phyloP scores from a whole-genome alignment of 2,329 filamentous ascomycete genomes.

The Neurospora sp. region DNA sequence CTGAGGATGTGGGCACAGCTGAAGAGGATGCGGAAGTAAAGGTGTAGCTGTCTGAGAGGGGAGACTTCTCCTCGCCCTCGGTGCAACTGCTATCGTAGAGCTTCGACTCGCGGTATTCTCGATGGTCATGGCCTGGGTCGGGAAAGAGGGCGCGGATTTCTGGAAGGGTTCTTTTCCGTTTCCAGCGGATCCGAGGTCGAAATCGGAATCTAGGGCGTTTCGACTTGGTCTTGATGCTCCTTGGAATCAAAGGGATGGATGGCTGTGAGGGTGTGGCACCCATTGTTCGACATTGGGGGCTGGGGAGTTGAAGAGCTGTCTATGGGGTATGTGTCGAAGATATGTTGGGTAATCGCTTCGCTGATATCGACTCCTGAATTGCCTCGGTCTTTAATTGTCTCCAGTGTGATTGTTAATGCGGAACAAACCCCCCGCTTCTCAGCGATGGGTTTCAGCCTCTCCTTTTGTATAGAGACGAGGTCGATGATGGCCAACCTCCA shows the following conservation, averaged over 20 bases:
- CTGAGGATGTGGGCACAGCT: not conserved
- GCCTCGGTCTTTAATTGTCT: not conserved
- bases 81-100: not conserved
- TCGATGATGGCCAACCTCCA: not conserved
- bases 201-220: not conserved
- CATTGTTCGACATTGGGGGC: not conserved
- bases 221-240: not conserved
- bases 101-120: not conserved
- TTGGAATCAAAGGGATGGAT: not conserved
- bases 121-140: not conserved
- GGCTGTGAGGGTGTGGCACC: not conserved
- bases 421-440: fast-evolving
- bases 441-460: not conserved
- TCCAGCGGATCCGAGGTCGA: not conserved
- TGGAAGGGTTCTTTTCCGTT: not conserved
- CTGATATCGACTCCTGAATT: not conserved
- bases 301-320: too few species aligned
- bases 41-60: not conserved
- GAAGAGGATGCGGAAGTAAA: not conserved
- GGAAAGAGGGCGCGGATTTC: not conserved
- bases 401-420: not conserved
- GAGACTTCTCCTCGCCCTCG: not conserved
- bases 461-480: not conserved
- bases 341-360: not conserved
- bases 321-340: not conserved